Evolutionary conservation across 495 filamentous ascomycete genomes (phyloP), one percentile per base, ranked within the genome.

Genomic region (Talaromyces adpressus): DNA sequence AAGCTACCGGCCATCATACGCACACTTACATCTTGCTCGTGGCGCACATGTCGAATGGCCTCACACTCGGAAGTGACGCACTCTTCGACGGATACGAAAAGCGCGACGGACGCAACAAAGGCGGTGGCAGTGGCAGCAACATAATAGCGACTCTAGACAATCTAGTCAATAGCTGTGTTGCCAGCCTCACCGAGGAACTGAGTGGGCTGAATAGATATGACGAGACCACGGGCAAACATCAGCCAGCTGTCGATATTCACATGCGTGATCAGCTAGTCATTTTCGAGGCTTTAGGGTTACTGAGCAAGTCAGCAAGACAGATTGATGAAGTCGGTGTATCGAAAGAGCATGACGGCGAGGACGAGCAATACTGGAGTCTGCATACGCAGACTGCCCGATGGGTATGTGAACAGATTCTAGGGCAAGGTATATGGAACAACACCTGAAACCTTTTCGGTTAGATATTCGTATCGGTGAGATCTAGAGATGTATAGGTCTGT

Each of bases 201-300:
- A 64, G 68, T 8, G 71, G 60, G 29, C 4, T 66, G 57, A 61
- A 66, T 11, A 23, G 3, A 29, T 11, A 47, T 53, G 18, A 47
- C 18, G 22, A 41, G 9, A 18, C 16, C 32, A 5, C 58, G 22
- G 18, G 18, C 14, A 51, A 11, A 23, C 59, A 62, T 49, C 69
- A 64, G 45, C 66, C 75, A 0, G 76, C 74, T 62, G 84, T 92
- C 7, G 91, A 95, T 70, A 82, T 85, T 68, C 77, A 85, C 67
- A 83, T 93, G 70, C 83, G 90, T 71, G 92, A 95, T 72, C 92
- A 95, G 68, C 67, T 95, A 57, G 84, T 93, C 2, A 80, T 94
- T 3, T 95, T 93, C 68, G 90, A 95, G 69, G 88, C 87, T 29
- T 75, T 96, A 51, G 88, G 70, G 9, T 29, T 71, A 22, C 59